Percentiles rank a stretch among this genome's conserved stretches.
These are phyloP conservation scores for Solanum pennellii DNA, from an alignment of 257 asterid genomes.

Conservation along the genomic window DNA sequence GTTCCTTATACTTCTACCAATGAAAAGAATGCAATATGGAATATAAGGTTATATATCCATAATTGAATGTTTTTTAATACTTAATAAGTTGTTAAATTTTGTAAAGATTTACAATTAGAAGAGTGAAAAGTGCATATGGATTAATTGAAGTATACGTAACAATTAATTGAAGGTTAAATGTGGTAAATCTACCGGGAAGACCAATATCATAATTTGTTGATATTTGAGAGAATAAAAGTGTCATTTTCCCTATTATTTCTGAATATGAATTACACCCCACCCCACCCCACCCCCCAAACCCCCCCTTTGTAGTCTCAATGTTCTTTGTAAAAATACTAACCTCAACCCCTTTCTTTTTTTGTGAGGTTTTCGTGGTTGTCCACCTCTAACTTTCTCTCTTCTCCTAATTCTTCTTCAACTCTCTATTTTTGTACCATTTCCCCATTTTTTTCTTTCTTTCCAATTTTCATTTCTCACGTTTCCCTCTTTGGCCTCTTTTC, in stretches of 20 bases:
- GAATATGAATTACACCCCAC: background rate
- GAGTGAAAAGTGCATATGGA: too few species aligned
- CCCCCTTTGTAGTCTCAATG: background rate
- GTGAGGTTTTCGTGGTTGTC: conserved; percentile 32
- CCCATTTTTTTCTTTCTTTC: conserved; percentile 2
- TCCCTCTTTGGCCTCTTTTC: background rate
- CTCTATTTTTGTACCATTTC: background rate
- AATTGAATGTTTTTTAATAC: too few species aligned
- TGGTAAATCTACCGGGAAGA: background rate
- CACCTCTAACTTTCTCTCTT: conserved; percentile 11
- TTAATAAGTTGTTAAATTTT: too few species aligned
- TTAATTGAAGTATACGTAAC: too few species aligned
- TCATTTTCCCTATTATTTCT: background rate
- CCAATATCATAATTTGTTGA: background rate
- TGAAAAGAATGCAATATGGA: too few species aligned
- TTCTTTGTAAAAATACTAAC: background rate
- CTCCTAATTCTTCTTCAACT: conserved; percentile 4
- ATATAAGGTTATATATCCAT: too few species aligned
- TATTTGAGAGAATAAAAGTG: background rate
- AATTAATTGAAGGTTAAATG: background rate
- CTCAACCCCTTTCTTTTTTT: conserved; percentile 9
- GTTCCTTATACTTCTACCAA: background rate
- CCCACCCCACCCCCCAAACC: too few species aligned
- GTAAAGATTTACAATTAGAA: too few species aligned
- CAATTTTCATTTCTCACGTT: background rate